Evolutionary conservation across 805 yeast genomes (phyloP), one percentile per base, ranked within the genome.

Genomic region (Metschnikowia bowlesiae): DNA sequence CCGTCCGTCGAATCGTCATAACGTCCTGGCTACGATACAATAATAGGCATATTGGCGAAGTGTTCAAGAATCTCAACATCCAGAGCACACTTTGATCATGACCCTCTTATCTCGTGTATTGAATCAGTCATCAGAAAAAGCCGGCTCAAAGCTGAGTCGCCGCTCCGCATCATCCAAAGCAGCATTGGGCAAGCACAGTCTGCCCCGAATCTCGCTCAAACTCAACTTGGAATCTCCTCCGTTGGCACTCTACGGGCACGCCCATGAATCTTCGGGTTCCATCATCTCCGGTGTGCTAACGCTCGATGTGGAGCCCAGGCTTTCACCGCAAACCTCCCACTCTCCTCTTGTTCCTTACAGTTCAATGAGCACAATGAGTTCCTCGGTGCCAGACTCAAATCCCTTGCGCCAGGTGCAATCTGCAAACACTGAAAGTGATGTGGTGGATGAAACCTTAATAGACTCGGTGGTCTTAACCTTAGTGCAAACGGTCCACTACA

Each of bases 191-290:
- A 44, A 44, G 11, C 33, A 9, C 47, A 35, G 78, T 79, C 31
- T 2, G 22, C 28, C 46, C 34, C 35, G 35, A 1, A 65, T 79
- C 33, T 72, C 77, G 33, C 66, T 88, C 10, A 63, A 82, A 0
- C 76, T 91, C 33, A 75, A 76, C 36, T 72, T 94, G 22, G 99
- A 94, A 63, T 85, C 95, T 1, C 98, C 98, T 1, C 99, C 99
- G 0, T 76, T 91, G 36, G 81, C 89, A 42, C 70, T 94, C 49
- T 92, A 87, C 62, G 99, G 99, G 0, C 68, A 78, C 0, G 86
- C 91, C 2, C 66, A 69, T 8, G 94, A 88, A 52, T 83, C 94
- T 1, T 77, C 95, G 0, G 99, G 99, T 1, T 86, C 96, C 5
- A 75, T 92, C 26, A 70, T 94, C 33, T 82, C 90, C 33, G 99